Percentiles rank a stretch among this genome's conserved stretches.
These are phyloP conservation scores for Pythium monospermum DNA, from an alignment of 352 stramenopile species.

Conservation along the genomic window DNA sequence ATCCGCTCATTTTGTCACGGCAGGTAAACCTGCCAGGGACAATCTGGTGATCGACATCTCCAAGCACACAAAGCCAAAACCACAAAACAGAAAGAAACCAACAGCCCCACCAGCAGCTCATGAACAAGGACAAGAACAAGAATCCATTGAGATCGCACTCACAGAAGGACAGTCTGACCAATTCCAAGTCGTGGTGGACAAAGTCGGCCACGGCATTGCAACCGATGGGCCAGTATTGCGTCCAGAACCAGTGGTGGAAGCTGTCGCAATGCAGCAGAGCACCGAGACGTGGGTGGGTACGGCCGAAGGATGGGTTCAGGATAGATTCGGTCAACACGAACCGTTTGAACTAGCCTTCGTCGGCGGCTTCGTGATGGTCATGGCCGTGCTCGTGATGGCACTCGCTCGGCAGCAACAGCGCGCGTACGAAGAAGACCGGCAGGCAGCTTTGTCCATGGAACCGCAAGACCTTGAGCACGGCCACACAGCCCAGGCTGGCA, in stretches of 20 bases:
- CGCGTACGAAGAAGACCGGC: constrained; percentile 12
- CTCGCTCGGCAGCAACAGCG: constrained; percentile 19
- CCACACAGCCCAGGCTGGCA: too few relatives aligned
- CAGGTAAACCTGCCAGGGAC: too few relatives aligned
- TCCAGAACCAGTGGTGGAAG: neutral
- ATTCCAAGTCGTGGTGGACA: constrained; percentile 12
- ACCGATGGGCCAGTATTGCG: constrained; percentile 10
- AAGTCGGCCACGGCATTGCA: constrained; percentile 19
- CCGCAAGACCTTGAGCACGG: constrained; percentile 6
- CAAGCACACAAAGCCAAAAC: too few relatives aligned
- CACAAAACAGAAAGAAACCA: too few relatives aligned
- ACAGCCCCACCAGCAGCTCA: too few relatives aligned
- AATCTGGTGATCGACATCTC: too few relatives aligned
- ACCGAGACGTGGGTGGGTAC: neutral
- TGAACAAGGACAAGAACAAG: too few relatives aligned
- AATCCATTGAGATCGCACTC: neutral
- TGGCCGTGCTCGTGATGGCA: constrained; percentile 14
- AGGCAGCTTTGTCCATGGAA: neutral
- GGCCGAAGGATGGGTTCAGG: neutral
- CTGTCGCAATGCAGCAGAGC: neutral
- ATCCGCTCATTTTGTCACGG: too few relatives aligned
- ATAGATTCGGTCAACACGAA: constrained; percentile 1
- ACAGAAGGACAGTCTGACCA: neutral
- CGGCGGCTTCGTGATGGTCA: constrained; percentile 5
- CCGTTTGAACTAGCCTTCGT: constrained; percentile 13